Conservation (phyloP, 2,329 filamentous ascomycete genomes). For the Fusarium avenaceum region DNA sequence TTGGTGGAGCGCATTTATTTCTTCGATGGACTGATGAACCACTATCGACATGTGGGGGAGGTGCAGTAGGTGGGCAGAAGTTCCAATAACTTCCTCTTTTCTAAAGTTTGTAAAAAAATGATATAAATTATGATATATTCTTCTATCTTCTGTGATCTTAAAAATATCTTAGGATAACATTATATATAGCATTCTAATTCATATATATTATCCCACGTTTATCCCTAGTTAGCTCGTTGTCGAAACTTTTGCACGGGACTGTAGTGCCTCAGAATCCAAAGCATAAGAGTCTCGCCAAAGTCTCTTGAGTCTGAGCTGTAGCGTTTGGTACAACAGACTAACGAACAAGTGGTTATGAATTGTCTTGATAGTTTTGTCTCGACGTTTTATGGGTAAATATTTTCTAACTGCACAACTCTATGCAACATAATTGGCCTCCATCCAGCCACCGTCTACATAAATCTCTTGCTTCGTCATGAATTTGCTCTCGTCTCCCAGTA, state of each 20-base stretch:
- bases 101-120: too few relatives aligned
- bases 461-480: conserved; percentile 51
- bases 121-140: too few relatives aligned
- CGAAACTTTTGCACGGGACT: too few relatives aligned
- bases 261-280: background rate
- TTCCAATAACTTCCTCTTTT: too few relatives aligned
- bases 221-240: too few relatives aligned
- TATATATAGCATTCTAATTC: too few relatives aligned
- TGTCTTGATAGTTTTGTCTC: background rate
- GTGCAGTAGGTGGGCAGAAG: background rate
- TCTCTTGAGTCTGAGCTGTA: background rate
- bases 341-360: background rate
- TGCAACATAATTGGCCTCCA: conserved; percentile 45
- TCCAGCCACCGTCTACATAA: conserved; percentile 51
- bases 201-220: too few relatives aligned
- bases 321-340: background rate
- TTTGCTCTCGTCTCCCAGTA: conserved; percentile 52
- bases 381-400: background rate
- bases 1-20: background rate
- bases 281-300: background rate
- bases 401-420: background rate
- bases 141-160: too few relatives aligned
- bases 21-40: background rate
- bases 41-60: background rate
- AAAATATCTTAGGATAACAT: too few relatives aligned